Conservation (phyloP, 371 early-diverging fungal species). For the Catenaria anguillulae region DNA sequence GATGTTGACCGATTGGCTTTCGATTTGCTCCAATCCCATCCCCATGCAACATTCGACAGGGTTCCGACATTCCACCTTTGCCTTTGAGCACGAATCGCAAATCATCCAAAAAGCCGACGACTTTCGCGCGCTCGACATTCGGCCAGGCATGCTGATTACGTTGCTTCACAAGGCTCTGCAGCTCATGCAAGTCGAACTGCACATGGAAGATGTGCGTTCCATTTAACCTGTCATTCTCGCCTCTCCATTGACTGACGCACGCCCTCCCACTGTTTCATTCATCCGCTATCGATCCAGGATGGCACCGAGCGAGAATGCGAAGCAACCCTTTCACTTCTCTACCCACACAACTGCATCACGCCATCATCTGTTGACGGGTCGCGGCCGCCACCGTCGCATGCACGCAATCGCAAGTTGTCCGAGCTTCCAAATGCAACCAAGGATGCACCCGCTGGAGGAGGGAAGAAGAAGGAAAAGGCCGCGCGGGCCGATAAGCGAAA, state of each 20-base stretch:
- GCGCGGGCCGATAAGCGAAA: slow-evolving; percentile 12
- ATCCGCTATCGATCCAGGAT: slow-evolving; percentile 29
- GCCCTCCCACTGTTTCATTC: slow-evolving; percentile 3
- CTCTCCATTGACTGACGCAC: background rate
- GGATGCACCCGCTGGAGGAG: no score
- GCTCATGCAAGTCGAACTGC: slow-evolving; percentile 76
- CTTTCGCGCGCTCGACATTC: slow-evolving; percentile 46
- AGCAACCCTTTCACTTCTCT: slow-evolving; percentile 57
- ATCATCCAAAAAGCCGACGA: slow-evolving; percentile 41
- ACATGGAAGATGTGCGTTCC: slow-evolving; percentile 47
- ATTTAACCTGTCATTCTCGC: background rate
- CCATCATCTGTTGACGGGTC: background rate
- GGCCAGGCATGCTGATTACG: slow-evolving; percentile 71
- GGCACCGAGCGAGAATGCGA: slow-evolving; percentile 56
- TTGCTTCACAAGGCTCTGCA: slow-evolving; percentile 84
- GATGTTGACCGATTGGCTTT: no score
- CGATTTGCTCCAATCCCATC: slow-evolving; percentile 3
- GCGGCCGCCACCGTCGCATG: no score
- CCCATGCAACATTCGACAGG: no score
- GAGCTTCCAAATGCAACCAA: background rate
- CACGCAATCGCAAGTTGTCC: slow-evolving; percentile 4
- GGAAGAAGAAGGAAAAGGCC: slow-evolving; percentile 12
- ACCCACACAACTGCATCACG: slow-evolving; percentile 38
- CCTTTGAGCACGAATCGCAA: slow-evolving; percentile 78
- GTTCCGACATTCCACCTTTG: slow-evolving; percentile 76